Evolutionary conservation across 495 filamentous ascomycete genomes (phyloP).

Genomic region (Hypoxylon rickii): DNA sequence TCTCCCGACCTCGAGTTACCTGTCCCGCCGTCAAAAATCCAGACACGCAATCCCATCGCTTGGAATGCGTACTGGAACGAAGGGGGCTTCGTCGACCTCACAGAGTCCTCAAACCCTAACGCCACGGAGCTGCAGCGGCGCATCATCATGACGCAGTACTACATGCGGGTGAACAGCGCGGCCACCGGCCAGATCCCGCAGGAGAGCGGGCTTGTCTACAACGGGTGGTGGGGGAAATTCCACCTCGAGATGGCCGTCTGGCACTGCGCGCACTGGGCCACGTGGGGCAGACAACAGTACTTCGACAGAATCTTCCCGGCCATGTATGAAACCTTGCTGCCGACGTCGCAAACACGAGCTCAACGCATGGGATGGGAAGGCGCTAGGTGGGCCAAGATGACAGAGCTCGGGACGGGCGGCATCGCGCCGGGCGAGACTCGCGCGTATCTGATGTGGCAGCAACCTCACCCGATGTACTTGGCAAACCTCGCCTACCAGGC

Average conservation of each 20-base stretch:
- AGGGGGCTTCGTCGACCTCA: conserved; percentile 54
- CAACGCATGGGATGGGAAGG: conserved; percentile 48
- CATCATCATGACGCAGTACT: conserved; percentile 55
- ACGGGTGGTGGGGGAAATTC: conserved; percentile 48
- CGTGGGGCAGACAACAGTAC: conserved; percentile 47
- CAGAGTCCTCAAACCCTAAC: conserved; percentile 38
- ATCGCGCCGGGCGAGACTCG: conserved; percentile 52
- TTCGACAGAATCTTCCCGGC: conserved; percentile 41
- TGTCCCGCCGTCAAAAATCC: conserved; percentile 20
- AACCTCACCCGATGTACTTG: conserved; percentile 48
- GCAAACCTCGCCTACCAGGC: conserved; percentile 46
- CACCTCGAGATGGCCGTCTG: conserved; percentile 41
- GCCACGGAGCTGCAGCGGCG: conserved; percentile 53
- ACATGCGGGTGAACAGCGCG: conserved; percentile 52
- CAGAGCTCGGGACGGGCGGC: conserved; percentile 47
- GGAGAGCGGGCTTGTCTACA: conserved; percentile 49
- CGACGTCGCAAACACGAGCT: conserved; percentile 45
- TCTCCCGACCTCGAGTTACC: conserved; percentile 15
- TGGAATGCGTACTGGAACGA: conserved; percentile 51
- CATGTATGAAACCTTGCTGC: conserved; percentile 49
- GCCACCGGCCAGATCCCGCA: conserved; percentile 37
- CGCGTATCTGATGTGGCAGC: conserved; percentile 48
- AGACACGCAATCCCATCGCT: conserved; percentile 9
- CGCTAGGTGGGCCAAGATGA: conserved; percentile 53
- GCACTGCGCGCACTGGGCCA: conserved; percentile 49